phyloP scores from a whole-genome alignment of 805 yeast genomes.

The Candida argentea region DNA sequence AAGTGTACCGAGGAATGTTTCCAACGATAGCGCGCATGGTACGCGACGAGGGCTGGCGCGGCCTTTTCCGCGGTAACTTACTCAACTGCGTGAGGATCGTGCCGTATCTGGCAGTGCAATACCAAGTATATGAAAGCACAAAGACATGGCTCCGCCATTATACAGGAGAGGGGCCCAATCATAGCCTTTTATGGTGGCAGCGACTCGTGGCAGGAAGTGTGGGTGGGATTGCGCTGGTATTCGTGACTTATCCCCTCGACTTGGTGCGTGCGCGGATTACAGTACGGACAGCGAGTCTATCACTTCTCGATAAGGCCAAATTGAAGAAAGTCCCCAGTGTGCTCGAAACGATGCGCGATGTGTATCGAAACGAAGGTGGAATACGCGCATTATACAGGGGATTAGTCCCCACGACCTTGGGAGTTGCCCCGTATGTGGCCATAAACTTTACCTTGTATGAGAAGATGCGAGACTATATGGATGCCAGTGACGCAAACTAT shows the following conservation, averaged over 20 bases:
- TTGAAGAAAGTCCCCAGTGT: constrained; percentile 63
- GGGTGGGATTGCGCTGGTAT: constrained; percentile 74
- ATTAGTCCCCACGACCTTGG: constrained; percentile 78
- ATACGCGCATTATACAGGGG: constrained; percentile 72
- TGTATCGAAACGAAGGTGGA: constrained; percentile 77
- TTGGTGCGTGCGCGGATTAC: constrained; percentile 82
- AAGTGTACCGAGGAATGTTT: constrained; percentile 55
- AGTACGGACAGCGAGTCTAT: constrained; percentile 68
- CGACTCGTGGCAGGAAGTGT: constrained; percentile 68
- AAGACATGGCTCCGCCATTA: constrained; percentile 30
- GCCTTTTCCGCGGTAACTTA: constrained; percentile 84
- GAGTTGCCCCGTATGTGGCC: constrained; percentile 95
- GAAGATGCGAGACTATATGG: constrained; percentile 51
- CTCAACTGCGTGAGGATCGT: constrained; percentile 82
- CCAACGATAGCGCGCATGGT: constrained; percentile 72
- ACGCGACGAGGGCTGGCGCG: constrained; percentile 85
- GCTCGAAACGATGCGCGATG: constrained; percentile 41
- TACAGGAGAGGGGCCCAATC: constrained; percentile 9
- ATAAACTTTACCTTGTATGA: constrained; percentile 88
- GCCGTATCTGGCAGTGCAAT: constrained; percentile 93
- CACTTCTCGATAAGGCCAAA: constrained; percentile 38
- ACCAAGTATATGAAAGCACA: constrained; percentile 65
- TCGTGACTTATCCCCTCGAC: constrained; percentile 87
- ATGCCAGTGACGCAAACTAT: constrained; percentile 23
- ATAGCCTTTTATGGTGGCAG: constrained; percentile 39